These are phyloP conservation scores for Penicillium parvum DNA, from an alignment of 495 filamentous ascomycete species.

Conservation along the genomic window DNA sequence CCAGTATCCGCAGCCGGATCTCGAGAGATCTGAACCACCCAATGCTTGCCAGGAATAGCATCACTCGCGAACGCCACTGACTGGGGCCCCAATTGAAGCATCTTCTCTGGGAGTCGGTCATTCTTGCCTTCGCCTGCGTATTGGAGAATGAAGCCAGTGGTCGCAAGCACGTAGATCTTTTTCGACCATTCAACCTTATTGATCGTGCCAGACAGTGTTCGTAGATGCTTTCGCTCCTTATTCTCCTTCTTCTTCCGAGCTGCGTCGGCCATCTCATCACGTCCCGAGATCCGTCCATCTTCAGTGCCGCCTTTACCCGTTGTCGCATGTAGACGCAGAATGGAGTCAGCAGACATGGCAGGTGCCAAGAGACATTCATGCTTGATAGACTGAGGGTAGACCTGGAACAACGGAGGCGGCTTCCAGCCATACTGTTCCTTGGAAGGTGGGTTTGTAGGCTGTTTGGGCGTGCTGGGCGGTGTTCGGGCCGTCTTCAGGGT, in stretches of 20 bases:
- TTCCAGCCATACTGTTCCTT: constrained; percentile 53
- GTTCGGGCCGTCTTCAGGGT: constrained; percentile 21
- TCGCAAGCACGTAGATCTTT: constrained; percentile 78
- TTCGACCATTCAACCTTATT: constrained; percentile 70
- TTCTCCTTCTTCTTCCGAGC: constrained; percentile 40
- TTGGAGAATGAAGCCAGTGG: constrained; percentile 81
- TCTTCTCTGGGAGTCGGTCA: constrained; percentile 81
- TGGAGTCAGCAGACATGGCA: constrained; percentile 49
- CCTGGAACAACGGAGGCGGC: constrained; percentile 81
- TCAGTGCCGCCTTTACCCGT: constrained; percentile 32
- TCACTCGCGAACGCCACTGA: constrained; percentile 94
- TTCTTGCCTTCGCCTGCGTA: constrained; percentile 77
- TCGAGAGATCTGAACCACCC: constrained; percentile 88
- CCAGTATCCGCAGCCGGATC: constrained; percentile 57
- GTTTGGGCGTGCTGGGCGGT: constrained; percentile 7
- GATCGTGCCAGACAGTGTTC: constrained; percentile 54
- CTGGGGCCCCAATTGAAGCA: constrained; percentile 74
- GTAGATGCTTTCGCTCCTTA: constrained; percentile 42
- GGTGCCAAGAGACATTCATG: constrained; percentile 50
- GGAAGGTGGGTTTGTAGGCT: constrained; percentile 8
- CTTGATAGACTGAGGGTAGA: constrained; percentile 78
- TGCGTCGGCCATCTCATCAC: constrained; percentile 12
- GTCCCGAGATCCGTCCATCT: constrained; percentile 1
- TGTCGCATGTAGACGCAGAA: constrained; percentile 53
- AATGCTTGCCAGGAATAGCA: constrained; percentile 85